Evolutionary conservation across 192 early-diverging fungal species (phyloP).

Genomic region (Podila epicladia): DNA sequence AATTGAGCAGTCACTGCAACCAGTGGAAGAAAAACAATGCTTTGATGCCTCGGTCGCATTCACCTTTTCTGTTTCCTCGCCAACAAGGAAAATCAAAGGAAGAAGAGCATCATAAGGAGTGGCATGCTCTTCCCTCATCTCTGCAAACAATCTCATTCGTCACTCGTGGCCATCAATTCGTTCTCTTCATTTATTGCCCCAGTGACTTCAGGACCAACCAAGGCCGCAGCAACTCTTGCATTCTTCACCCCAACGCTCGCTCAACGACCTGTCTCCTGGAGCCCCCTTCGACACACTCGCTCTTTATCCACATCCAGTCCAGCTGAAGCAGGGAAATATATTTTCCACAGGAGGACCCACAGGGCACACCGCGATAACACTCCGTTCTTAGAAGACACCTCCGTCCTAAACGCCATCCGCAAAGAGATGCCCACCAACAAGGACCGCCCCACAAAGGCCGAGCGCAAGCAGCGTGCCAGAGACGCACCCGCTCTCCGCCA

Average conservation of each 20-base stretch:
- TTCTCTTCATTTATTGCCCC: background rate
- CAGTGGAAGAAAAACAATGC: background rate
- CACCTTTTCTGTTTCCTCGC: background rate
- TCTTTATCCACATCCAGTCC: slow-evolving; percentile 15
- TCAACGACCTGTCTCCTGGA: background rate
- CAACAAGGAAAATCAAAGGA: background rate
- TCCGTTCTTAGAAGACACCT: slow-evolving; percentile 21
- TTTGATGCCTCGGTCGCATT: background rate
- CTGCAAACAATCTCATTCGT: background rate
- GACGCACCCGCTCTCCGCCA: slow-evolving; percentile 18
- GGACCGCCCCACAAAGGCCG: slow-evolving; percentile 40
- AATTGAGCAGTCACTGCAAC: background rate
- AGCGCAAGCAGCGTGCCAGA: slow-evolving; percentile 21
- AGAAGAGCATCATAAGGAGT: background rate
- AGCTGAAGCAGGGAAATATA: slow-evolving; percentile 9
- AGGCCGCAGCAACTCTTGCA: too few species aligned
- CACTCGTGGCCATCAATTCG: slow-evolving; percentile 1
- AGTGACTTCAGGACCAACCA: too few species aligned
- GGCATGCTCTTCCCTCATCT: slow-evolving; percentile 1
- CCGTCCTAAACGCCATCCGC: slow-evolving; percentile 21
- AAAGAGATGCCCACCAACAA: slow-evolving; percentile 45
- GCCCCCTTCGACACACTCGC: background rate
- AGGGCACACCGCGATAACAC: slow-evolving; percentile 10
- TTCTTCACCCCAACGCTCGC: background rate
- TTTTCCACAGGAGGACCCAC: slow-evolving; percentile 2